Evolutionary conservation across 2,329 filamentous ascomycete genomes (phyloP), one percentile per base, ranked within the genome.

Genomic region (Tricladium varicosporioides): DNA sequence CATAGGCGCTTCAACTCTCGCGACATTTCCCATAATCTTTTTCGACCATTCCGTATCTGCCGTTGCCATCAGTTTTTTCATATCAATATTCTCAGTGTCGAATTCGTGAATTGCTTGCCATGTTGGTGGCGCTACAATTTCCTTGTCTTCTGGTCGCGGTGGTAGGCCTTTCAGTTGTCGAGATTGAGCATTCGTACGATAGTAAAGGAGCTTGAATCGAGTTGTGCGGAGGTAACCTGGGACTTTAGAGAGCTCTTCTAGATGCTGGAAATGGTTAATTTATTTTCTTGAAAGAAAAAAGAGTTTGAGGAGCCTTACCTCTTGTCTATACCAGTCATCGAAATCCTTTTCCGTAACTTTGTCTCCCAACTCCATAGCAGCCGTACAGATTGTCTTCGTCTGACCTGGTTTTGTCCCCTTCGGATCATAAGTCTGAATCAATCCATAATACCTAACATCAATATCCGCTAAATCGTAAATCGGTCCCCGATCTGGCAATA

Each of bases 321-420:
- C 60, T 46, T 60, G 48, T 10, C 53, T 45, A 32, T 62, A 62
- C 60, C 60, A 62, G 16, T 56, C 47, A 46, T 56, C 36, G 18
- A 62, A 55, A 33, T 62, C 60, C 36, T 56, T 31, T 16, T 58
- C 54, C 2, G 31, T 51, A 7, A 58, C 36, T n/a, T 42, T 19
- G 11, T 52, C 54, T 2, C 51, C 49, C 2, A 57, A 46, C 13
- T 59, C 58, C 15, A 62, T 49, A 13, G 50, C 57, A 5, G 47
- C 60, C 9, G 52, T 48, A 8, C 54, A 15, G 1, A 62, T 32
- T 8, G 54, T 54, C 36, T 56, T 58, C 3, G 53, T 55, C 48
- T 57, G 48, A 55, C 58, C 54, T 8, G 51, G 44, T 47, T 51
- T 42, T 1, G 19, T 33, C 14, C 51, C 51, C 48, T 56, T 53